Conservation (phyloP, 805 yeast species). For the Tetrapisispora namnaoensis region DNA sequence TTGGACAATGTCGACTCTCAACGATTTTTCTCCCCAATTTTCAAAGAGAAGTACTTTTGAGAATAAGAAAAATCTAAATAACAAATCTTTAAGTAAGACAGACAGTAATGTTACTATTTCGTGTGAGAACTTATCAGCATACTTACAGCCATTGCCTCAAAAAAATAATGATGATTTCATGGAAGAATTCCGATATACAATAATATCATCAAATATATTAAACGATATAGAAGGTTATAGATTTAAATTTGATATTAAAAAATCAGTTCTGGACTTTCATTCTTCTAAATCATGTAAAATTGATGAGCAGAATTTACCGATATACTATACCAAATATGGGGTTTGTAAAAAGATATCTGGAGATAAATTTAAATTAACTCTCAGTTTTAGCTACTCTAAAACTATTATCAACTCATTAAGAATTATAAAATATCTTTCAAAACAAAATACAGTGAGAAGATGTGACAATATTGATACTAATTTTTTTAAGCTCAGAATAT, state of each 20-base stretch:
- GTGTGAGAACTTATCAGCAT: neutral
- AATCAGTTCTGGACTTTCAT: conserved; percentile 15
- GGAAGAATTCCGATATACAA: conserved; percentile 43
- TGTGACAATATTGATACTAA: no score
- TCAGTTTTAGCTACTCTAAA: conserved; percentile 6
- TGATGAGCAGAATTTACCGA: no score
- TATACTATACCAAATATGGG: conserved; percentile 15
- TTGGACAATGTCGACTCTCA: conserved; percentile 4
- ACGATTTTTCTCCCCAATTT: conserved; percentile 24
- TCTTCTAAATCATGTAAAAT: neutral
- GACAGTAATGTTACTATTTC: neutral
- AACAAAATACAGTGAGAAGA: no score
- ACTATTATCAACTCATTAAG: conserved; percentile 2
- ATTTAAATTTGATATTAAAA: conserved; percentile 14
- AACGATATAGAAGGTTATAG: conserved; percentile 30
- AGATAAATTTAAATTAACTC: conserved; percentile 3
- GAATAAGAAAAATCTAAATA: neutral
- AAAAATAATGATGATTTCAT: conserved; percentile 24
- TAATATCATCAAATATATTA: conserved; percentile 41
- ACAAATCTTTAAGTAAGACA: neutral
- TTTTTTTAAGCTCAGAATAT: neutral
- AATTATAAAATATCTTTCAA: neutral
- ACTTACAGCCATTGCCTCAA: neutral
- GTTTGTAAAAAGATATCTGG: conserved; percentile 4
- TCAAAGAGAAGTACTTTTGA: conserved; percentile 13